Percentiles rank a stretch among this genome's conserved stretches.
Conservation (phyloP, 768 basidiomycete genomes). For the Leccinum variicolor region DNA sequence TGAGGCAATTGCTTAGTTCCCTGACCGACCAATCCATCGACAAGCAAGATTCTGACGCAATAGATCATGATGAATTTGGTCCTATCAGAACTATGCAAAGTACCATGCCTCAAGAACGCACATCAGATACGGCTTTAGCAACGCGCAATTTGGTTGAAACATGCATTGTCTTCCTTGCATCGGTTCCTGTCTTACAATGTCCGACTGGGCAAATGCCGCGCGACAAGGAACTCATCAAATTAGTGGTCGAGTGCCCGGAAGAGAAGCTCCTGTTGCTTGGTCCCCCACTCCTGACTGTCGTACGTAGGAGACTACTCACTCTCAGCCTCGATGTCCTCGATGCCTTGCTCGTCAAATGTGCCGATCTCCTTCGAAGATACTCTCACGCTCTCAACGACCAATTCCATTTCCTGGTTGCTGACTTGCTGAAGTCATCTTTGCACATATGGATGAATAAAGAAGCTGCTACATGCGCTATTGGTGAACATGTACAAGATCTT, state of each 20-base stretch:
- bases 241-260: slow-evolving; percentile 46
- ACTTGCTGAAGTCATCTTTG: slow-evolving; percentile 62
- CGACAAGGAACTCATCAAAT: slow-evolving; percentile 56
- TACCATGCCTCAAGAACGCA: slow-evolving; percentile 27
- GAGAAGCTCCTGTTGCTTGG: slow-evolving; percentile 60
- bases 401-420: slow-evolving; percentile 52
- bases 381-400: slow-evolving; percentile 50
- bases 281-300: slow-evolving; percentile 50
- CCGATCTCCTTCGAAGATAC: slow-evolving; percentile 50
- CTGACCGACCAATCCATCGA: slow-evolving; percentile 23
- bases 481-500: slow-evolving; percentile 45
- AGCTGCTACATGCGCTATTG: slow-evolving; percentile 33
- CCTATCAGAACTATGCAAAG: slow-evolving; percentile 43
- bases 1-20: slow-evolving; percentile 43
- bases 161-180: slow-evolving; percentile 59
- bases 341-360: slow-evolving; percentile 52
- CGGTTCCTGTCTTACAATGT: slow-evolving; percentile 62
- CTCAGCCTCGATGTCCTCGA: slow-evolving; percentile 51
- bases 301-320: slow-evolving; percentile 52
- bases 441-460: slow-evolving; percentile 50
- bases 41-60: slow-evolving; percentile 26
- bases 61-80: slow-evolving; percentile 58
- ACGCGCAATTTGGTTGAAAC: slow-evolving; percentile 41
- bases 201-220: slow-evolving; percentile 54
- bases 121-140: slow-evolving; percentile 25